Evolutionary conservation across 2,329 filamentous ascomycete genomes (phyloP), one percentile per base, ranked within the genome.

Genomic region (Chaetomium globosum): DNA sequence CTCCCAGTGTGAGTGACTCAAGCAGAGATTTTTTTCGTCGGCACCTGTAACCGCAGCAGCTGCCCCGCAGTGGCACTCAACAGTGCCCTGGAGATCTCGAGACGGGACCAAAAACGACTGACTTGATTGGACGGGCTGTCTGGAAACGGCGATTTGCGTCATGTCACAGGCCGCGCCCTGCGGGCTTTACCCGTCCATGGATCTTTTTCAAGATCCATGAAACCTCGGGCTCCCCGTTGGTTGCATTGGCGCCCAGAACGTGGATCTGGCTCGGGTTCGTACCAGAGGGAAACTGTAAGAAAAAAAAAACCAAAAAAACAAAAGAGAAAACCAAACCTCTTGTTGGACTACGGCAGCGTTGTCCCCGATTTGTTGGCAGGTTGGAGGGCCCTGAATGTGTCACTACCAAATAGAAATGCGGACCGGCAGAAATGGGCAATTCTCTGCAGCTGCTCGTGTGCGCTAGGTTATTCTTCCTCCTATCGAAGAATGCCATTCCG

Each of bases 11-110:
- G 48, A 61, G 69, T 72, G 71, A 72, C 67, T 72, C 71, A 72
- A 70, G 67, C 70, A 71, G 69, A 72, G 30, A n/a, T 65, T 69
- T 72, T 71, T 71, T 72, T 67, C 56, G 33, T 59, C 64, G 67
- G 62, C 67, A 65, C 55, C 46, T 56, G 59, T 55, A 54, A 66
- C 63, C 59, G 64, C 61, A 63, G 60, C 62, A 33, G 43, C 23
- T 59, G 67, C 71, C 71, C 71, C 71, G 71, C 71, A 72, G 71
- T 71, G 69, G 70, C 70, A 72, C 69, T 56, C 66, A 58, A 39
- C 58, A 56, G 48, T 49, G 59, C 51, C 28, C 48, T 30, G 26
- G 66, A 30, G 57, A 59, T 57, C 28, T 54, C 54, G 61, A 64
- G 43, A 61, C 63, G 57, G 67, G 67, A 55, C 56, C 31, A 28